Percentiles rank a stretch among this genome's conserved stretches.
Evolutionary conservation across 176 grass and related monocot genomes (phyloP).

Genomic region (Alopecurus myosuroides): DNA sequence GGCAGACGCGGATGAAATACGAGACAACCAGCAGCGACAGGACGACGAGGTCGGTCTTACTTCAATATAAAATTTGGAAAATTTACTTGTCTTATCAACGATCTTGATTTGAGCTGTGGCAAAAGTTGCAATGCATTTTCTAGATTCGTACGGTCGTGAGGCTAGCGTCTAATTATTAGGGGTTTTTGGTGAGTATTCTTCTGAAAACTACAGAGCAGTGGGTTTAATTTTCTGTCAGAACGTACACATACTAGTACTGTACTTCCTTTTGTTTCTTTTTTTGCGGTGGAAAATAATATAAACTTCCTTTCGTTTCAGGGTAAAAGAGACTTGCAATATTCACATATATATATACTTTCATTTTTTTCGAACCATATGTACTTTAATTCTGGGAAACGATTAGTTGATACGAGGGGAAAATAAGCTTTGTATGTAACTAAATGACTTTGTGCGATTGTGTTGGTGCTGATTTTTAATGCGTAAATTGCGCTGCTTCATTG

Average conservation of each 20-base stretch:
- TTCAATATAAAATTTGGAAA: not conserved
- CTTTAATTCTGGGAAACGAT: not conserved
- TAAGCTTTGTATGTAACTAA: too few species aligned
- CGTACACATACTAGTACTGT: not conserved
- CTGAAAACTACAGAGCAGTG: not conserved
- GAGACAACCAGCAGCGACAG: slow-evolving; percentile 28
- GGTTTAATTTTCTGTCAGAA: not conserved
- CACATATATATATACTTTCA: too few species aligned
- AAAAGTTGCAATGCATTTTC: not conserved
- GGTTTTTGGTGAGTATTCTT: not conserved
- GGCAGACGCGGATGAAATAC: not conserved
- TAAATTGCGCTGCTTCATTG: not conserved
- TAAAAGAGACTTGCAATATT: not conserved
- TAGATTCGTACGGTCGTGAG: not conserved
- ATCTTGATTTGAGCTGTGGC: not conserved
- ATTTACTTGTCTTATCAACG: not conserved
- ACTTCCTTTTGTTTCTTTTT: too few species aligned
- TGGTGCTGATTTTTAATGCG: not conserved
- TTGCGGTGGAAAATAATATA: too few species aligned
- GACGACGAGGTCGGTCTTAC: slow-evolving; percentile 26
- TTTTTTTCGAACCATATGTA: too few species aligned
- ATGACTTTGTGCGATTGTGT: too few species aligned
- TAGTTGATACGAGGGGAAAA: not conserved
- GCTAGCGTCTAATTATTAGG: not conserved
- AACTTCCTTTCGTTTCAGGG: too few species aligned